Base-by-base conservation (phyloP, 192 early-diverging fungal species). In the Coemansia sp. region DNA sequence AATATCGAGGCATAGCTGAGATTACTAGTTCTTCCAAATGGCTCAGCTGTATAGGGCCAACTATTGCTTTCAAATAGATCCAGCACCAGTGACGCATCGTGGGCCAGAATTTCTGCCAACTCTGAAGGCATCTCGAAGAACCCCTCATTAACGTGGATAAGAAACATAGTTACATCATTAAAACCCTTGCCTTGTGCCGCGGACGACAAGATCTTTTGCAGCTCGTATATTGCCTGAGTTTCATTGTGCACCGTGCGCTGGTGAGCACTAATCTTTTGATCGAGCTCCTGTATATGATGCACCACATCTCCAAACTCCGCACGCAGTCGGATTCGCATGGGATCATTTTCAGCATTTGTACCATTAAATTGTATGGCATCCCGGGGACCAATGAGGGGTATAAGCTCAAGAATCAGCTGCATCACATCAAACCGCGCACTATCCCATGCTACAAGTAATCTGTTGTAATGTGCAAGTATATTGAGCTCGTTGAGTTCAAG, bases 241-340 rank as follows among this genome's bases (percentile, higher is more conserved):
- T 63, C 59, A 17, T 21, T 31, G 11, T 52, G 59, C 5, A 70
- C 60, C 6, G 31, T 25, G n/a, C 20, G 21, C 51, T 50, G 60
- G 11, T 31, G n/a, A 3, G 42, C 32, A 9, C 32, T 11, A 11
- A 80, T 46, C 22, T 51, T 61, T 30, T 50, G 31, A n/a, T 60
- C 39, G 20, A 72, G 23, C 30, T 75, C 70, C 1, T 63, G 14
- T 23, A 75, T 33, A 14, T 69, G 65, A 46, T 66, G 39, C 6
- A 42, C 27, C 63, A 80, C 52, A 51, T 75, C 70, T 4, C 78
- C 78, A 71, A 80, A 72, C 54, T 80, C 78, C 1, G 78, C 78
- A 20, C 73, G 72, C 52, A 80, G 53, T 4, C 68, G 54, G 24
- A 57, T 63, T 32, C 54, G 52, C 9, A 33, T 50, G 1, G 77